These are phyloP conservation scores for Cordyceps militaris DNA, from an alignment of 2,329 filamentous ascomycete species.

Conservation along the genomic window DNA sequence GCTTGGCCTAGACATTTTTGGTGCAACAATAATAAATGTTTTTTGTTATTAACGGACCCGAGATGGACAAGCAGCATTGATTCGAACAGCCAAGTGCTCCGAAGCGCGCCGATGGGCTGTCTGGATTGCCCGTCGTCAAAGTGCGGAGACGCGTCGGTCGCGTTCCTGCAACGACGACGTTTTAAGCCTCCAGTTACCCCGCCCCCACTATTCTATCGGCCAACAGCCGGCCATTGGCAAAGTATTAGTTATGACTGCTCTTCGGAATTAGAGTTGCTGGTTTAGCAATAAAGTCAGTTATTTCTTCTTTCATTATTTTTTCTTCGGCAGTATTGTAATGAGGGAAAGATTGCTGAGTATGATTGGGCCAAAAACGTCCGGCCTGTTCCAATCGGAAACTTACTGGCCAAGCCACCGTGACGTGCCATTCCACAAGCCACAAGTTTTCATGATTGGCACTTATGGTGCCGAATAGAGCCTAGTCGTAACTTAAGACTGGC, in stretches of 20 bases:
- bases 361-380: neutral
- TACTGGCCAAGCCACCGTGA: neutral
- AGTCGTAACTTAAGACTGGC: no score
- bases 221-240: neutral
- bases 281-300: no score
- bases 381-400: neutral
- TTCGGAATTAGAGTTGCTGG: no score
- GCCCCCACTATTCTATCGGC: neutral
- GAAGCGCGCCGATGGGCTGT: neutral
- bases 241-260: neutral
- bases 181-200: neutral
- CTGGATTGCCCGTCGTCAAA: neutral
- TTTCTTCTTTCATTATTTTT: no score
- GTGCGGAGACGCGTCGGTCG: conserved; percentile 10
- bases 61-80: no score
- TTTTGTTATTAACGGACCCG: neutral
- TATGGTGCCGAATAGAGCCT: no score
- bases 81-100: neutral
- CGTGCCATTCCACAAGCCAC: neutral
- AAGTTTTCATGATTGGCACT: neutral
- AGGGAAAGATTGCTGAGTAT: neutral
- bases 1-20: conserved; percentile 44
- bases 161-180: neutral
- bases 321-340: no score
- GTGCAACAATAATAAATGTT: neutral